Percentiles rank a stretch among this genome's conserved stretches.
phyloP scores from a whole-genome alignment of 495 filamentous ascomycete genomes.

The Niebla homalea region DNA sequence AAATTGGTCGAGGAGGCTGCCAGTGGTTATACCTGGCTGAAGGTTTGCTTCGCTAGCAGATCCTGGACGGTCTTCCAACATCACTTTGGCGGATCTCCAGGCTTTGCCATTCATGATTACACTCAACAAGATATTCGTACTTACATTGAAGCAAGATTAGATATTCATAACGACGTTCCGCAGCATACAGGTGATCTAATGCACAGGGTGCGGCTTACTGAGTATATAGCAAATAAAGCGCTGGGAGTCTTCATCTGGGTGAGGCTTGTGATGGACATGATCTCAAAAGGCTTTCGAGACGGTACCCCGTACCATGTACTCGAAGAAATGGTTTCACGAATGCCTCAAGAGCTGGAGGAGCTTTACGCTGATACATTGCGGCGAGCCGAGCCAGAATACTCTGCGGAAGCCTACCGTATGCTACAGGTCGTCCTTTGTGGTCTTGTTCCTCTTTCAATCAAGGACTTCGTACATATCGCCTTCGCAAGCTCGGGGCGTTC shows the following conservation, averaged over 20 bases:
- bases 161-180: not conserved
- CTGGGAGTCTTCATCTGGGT: conserved; percentile 7
- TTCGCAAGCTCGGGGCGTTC: not conserved
- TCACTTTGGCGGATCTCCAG: not conserved
- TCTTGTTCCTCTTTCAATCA: not conserved
- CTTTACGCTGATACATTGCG: conserved; percentile 6
- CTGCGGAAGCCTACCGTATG: not conserved
- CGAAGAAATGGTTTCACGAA: conserved; percentile 1
- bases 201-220: not conserved
- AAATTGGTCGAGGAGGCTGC: not conserved
- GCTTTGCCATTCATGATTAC: conserved; percentile 3
- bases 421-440: not conserved
- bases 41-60: conserved; percentile 2
- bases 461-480: not conserved
- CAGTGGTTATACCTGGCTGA: not conserved
- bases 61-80: conserved; percentile 1
- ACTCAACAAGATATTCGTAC: conserved; percentile 2
- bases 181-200: no score
- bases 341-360: conserved; percentile 6
- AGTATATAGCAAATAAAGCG: conserved; percentile 1
- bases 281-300: conserved; percentile 8
- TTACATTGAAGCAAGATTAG: not conserved
- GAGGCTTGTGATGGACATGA: conserved; percentile 8
- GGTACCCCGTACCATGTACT: conserved; percentile 4
- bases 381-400: not conserved